Percentiles rank a stretch among this genome's conserved stretches.
Conservation (phyloP, 164 flowering plant genomes). For the Warburgia ugandensis region DNA sequence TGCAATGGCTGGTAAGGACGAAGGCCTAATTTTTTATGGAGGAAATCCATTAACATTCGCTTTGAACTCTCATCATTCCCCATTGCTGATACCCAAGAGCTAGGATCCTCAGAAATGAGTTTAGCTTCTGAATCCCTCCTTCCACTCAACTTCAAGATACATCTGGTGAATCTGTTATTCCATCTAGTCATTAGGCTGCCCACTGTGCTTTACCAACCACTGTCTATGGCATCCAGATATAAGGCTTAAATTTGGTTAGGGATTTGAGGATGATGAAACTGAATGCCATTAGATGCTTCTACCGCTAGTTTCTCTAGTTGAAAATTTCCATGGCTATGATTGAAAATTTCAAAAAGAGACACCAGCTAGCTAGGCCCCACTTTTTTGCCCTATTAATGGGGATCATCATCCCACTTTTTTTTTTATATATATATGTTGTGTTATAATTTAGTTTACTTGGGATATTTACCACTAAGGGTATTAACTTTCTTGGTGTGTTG, state of each 20-base stretch:
- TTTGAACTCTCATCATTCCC: constrained; percentile 47
- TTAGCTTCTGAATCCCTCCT: constrained; percentile 22
- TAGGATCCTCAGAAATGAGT: constrained; percentile 35
- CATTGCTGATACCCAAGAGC: constrained; percentile 48
- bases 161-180: constrained; percentile 31
- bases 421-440: too few relatives aligned
- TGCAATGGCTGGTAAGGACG: constrained; percentile 30
- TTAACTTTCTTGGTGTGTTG: too few relatives aligned
- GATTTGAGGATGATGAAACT: constrained; percentile 30
- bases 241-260: constrained; percentile 40
- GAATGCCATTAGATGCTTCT: too few relatives aligned
- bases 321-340: too few relatives aligned
- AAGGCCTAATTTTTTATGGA: constrained; percentile 36
- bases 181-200: constrained; percentile 40
- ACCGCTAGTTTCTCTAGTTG: too few relatives aligned
- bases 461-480: too few relatives aligned
- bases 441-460: too few relatives aligned
- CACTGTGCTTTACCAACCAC: constrained; percentile 46
- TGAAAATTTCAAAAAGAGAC: too few relatives aligned
- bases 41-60: constrained; percentile 47
- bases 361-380: too few relatives aligned
- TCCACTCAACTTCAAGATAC: constrained; percentile 40
- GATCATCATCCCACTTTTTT: too few relatives aligned
- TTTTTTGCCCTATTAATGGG: too few relatives aligned
- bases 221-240: constrained; percentile 35